Evolutionary conservation across 768 basidiomycete species (phyloP).

Genomic region (Russula abietina): DNA sequence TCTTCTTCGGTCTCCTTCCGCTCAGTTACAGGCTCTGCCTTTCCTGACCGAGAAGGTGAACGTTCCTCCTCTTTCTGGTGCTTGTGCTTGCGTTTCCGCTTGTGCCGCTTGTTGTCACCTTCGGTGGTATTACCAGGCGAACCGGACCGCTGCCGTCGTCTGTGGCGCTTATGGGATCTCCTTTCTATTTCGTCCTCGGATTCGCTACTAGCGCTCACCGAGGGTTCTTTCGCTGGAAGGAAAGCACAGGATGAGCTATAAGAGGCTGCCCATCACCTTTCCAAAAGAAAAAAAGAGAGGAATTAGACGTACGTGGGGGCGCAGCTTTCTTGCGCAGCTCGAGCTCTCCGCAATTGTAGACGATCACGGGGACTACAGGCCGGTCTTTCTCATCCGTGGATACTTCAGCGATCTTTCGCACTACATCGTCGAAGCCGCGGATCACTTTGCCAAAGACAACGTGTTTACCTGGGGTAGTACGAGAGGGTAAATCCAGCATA

Average conservation of each 20-base stretch:
- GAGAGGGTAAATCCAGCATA: slow-evolving; percentile 30
- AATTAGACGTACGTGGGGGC: slow-evolving; percentile 23
- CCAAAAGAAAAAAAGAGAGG: not conserved
- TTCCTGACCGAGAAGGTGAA: slow-evolving; percentile 17
- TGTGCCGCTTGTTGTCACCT: slow-evolving; percentile 22
- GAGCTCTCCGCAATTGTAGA: slow-evolving; percentile 80
- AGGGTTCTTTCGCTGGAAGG: slow-evolving; percentile 15
- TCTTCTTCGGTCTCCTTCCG: slow-evolving; percentile 60
- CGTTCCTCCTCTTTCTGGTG: slow-evolving; percentile 29
- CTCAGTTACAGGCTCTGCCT: slow-evolving; percentile 1
- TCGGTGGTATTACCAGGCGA: slow-evolving; percentile 11
- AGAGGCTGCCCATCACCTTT: not conserved
- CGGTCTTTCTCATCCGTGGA: slow-evolving; percentile 71
- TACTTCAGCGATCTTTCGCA: slow-evolving; percentile 53
- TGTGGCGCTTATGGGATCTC: slow-evolving; percentile 20
- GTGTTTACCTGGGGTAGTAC: slow-evolving; percentile 45
- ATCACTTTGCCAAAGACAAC: slow-evolving; percentile 49
- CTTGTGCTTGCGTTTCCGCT: slow-evolving; percentile 29
- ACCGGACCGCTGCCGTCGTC: slow-evolving; percentile 21
- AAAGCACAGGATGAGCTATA: not conserved
- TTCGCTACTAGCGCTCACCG: slow-evolving; percentile 17
- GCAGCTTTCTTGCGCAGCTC: slow-evolving; percentile 50
- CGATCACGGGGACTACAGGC: slow-evolving; percentile 58
- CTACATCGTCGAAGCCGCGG: slow-evolving; percentile 54
- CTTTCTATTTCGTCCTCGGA: slow-evolving; percentile 11